Conservation (phyloP, 2,329 filamentous ascomycete species). For the Verticillium dahliae region DNA sequence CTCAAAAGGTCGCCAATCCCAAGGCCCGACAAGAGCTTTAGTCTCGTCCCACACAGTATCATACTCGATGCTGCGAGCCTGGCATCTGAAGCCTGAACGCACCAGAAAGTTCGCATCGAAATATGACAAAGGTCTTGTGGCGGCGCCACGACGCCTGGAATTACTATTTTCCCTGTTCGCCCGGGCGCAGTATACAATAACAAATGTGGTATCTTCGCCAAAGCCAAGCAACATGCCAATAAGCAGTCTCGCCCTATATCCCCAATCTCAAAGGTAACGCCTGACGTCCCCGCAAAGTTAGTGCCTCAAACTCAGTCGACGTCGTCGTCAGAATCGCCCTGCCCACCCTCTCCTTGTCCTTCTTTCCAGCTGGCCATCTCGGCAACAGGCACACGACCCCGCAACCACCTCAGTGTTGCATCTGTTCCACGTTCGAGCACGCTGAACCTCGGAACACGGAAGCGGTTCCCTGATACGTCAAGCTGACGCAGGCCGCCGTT, state of each 20-base stretch:
- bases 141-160: no score
- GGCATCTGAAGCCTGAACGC: background rate
- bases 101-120: background rate
- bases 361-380: conserved; percentile 52
- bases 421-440: conserved; percentile 84
- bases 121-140: no score
- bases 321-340: conserved; percentile 14
- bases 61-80: background rate
- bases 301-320: background rate
- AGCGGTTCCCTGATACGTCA: conserved; percentile 78
- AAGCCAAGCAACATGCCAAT: background rate
- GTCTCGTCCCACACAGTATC: background rate
- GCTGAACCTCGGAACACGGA: conserved; percentile 79
- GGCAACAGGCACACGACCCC: conserved; percentile 63
- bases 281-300: background rate
- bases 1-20: no score
- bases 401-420: conserved; percentile 72
- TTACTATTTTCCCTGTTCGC: background rate
- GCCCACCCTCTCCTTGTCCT: conserved; percentile 28
- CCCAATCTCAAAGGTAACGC: background rate
- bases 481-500: conserved; percentile 54
- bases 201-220: background rate
- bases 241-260: background rate
- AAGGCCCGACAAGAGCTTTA: no score
- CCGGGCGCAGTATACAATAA: background rate